Percentiles rank a stretch among this genome's conserved stretches.
Conservation (phyloP, 345 rosid species). For the Euphorbia tirucalli region DNA sequence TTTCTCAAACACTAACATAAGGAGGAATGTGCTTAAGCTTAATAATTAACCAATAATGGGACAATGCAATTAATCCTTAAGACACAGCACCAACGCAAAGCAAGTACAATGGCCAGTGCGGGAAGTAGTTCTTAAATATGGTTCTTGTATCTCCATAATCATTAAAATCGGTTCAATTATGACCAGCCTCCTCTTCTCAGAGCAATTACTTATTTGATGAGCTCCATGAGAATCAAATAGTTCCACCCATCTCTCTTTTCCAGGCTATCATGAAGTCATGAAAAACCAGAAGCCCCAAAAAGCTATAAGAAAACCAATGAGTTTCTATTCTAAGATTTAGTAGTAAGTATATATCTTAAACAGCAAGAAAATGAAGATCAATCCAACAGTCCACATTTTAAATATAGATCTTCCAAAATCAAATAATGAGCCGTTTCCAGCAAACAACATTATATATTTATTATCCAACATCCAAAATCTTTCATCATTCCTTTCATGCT, state of each 20-base stretch:
- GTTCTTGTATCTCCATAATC: neutral
- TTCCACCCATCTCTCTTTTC: neutral
- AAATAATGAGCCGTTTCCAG: neutral
- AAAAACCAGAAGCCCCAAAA: neutral
- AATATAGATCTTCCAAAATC: neutral
- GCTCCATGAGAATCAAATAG: neutral
- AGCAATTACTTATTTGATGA: conserved; percentile 7
- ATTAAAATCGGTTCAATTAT: neutral
- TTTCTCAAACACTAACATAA: neutral
- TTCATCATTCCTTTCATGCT: neutral
- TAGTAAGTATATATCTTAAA: neutral
- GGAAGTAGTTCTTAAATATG: neutral
- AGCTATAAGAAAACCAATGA: neutral
- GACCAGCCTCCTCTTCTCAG: neutral
- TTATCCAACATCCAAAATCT: neutral
- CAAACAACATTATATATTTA: neutral
- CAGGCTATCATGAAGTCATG: neutral
- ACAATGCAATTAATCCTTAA: neutral
- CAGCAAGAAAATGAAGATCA: neutral
- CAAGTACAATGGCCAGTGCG: neutral
- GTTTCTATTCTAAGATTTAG: neutral
- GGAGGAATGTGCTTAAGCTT: too few species aligned
- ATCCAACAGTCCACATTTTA: neutral
- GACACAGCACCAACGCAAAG: neutral
- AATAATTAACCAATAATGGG: neutral